A percentile compares a stretch with the other conserved stretches of the same genome.
Evolutionary conservation across 176 grass and related monocot species (phyloP).

Genomic region (Rhynchospora pubera): DNA sequence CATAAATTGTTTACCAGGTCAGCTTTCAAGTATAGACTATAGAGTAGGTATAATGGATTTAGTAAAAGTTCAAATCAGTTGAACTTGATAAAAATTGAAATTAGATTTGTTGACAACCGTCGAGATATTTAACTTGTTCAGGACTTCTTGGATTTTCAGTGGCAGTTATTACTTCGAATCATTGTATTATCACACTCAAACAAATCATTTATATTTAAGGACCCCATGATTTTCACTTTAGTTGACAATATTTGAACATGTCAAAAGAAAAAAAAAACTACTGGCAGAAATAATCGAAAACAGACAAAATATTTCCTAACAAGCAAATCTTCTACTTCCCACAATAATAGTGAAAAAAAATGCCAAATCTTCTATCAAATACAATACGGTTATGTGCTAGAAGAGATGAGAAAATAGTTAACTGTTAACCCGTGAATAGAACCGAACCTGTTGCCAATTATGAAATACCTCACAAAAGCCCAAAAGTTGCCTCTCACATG

Average conservation of each 20-base stretch:
- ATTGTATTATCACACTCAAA: no score
- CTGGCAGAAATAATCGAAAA: not conserved
- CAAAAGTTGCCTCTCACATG: conserved; percentile 54
- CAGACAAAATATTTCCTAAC: not conserved
- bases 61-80: not conserved
- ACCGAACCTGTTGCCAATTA: not conserved
- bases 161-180: no score
- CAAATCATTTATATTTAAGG: no score
- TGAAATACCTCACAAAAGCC: conserved; percentile 11
- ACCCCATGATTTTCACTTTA: no score
- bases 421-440: conserved; percentile 20
- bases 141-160: no score
- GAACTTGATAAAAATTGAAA: no score
- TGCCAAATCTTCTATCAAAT: not conserved
- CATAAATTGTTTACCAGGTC: not conserved
- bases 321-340: no score
- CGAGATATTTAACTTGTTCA: no score
- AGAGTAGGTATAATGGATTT: not conserved
- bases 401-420: not conserved
- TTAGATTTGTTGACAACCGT: no score
- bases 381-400: not conserved
- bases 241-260: not conserved
- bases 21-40: not conserved
- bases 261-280: not conserved
- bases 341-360: no score